A percentile compares a stretch with the other conserved stretches of the same genome.
phyloP scores from a whole-genome alignment of 2,329 filamentous ascomycete species.

The Madurella fahalii region DNA sequence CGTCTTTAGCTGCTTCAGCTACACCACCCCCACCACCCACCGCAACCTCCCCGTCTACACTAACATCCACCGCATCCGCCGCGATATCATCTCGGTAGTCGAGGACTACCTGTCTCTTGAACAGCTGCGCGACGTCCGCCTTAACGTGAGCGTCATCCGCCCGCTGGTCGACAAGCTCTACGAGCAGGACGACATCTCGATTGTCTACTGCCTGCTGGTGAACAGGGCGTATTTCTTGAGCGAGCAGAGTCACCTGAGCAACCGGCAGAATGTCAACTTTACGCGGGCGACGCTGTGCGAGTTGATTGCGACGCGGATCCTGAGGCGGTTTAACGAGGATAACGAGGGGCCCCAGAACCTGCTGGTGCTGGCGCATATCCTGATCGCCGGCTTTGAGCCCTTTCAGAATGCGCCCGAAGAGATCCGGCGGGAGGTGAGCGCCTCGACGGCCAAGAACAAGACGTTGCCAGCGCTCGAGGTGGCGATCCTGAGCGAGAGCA shows the following conservation, averaged over 20 bases:
- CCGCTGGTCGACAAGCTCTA: conserved; percentile 82
- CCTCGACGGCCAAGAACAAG: conserved; percentile 46
- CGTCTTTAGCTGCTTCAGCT: conserved; percentile 45
- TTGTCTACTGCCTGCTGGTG: conserved; percentile 80
- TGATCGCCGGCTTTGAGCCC: conserved; percentile 79
- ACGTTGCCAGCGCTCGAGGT: conserved; percentile 76
- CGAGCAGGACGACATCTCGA: conserved; percentile 72
- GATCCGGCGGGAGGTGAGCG: conserved; percentile 55
- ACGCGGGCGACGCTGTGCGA: conserved; percentile 77
- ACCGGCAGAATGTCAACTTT: conserved; percentile 76
- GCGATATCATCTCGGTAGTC: conserved; percentile 60
- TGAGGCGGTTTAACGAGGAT: conserved; percentile 75
- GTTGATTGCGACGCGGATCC: conserved; percentile 71
- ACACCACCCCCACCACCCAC: conserved; percentile 46
- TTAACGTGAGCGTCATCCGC: conserved; percentile 75
- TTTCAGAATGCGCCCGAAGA: conserved; percentile 76
- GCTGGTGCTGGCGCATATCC: conserved; percentile 69
- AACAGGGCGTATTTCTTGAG: conserved; percentile 76
- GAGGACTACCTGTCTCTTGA: conserved; percentile 64
- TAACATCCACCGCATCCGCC: conserved; percentile 68
- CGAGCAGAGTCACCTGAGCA: conserved; percentile 70
- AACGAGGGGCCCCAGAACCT: conserved; percentile 67
- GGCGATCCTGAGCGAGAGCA: conserved; percentile 78
- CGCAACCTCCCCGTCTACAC: conserved; percentile 67
- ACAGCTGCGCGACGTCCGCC: conserved; percentile 73